Evolutionary conservation across 352 stramenopile genomes (phyloP).

Genomic region (Phytophthora palmivora): DNA sequence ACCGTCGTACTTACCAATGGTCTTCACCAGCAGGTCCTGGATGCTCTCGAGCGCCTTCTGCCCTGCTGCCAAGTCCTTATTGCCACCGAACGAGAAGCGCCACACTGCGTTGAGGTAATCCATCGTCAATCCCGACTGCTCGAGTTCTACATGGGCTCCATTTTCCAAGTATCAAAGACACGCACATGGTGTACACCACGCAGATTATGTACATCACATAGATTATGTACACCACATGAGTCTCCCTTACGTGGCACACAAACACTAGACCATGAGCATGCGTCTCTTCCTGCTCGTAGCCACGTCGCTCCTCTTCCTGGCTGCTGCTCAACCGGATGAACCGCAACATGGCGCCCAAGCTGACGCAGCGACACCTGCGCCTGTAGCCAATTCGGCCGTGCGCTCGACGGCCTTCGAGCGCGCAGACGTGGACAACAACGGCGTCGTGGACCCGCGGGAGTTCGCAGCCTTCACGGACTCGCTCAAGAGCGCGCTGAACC

Average conservation of each 20-base stretch:
- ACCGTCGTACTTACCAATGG: slow-evolving; percentile 45
- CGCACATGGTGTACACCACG: too few relatives aligned
- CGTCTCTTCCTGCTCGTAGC: slow-evolving; percentile 31
- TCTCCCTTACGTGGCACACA: too few relatives aligned
- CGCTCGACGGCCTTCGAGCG: slow-evolving; percentile 56
- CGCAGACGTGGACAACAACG: slow-evolving; percentile 78
- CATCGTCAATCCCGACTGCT: slow-evolving; percentile 33
- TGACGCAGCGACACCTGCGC: slow-evolving; percentile 23
- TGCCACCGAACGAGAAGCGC: slow-evolving; percentile 44
- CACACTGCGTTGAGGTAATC: slow-evolving; percentile 57
- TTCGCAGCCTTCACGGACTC: slow-evolving; percentile 67
- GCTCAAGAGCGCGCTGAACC: slow-evolving; percentile 59
- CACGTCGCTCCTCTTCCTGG: slow-evolving; percentile 30
- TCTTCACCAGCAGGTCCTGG: slow-evolving; percentile 49
- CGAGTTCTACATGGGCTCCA: slow-evolving; percentile 1
- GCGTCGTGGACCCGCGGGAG: slow-evolving; percentile 65
- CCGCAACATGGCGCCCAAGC: slow-evolving; percentile 23
- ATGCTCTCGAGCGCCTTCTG: slow-evolving; percentile 59
- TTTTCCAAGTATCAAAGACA: not conserved
- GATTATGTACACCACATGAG: too few relatives aligned
- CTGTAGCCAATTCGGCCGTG: slow-evolving; percentile 13
- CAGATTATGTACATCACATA: too few relatives aligned
- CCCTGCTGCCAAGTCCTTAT: slow-evolving; percentile 40
- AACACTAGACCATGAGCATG: not conserved
- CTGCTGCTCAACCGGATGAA: slow-evolving; percentile 25